phyloP scores from a whole-genome alignment of 2,329 filamentous ascomycete species.

The Mollisiaceae sp. region DNA sequence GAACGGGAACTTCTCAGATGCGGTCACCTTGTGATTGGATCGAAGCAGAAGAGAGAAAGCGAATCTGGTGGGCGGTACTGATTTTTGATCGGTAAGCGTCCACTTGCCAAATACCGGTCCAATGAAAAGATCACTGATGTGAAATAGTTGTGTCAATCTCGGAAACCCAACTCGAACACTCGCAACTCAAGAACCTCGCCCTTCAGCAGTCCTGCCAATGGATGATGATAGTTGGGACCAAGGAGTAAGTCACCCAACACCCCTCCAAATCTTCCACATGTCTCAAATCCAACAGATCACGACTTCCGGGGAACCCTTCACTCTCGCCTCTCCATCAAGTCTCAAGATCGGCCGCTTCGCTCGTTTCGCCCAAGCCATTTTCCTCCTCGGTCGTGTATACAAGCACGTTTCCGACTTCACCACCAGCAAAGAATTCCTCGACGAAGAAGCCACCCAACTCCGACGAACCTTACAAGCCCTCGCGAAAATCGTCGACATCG shows the following conservation, averaged over 20 bases:
- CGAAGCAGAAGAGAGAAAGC: slow-evolving; percentile 16
- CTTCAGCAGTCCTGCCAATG: slow-evolving; percentile 10
- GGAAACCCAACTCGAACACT: slow-evolving; percentile 14
- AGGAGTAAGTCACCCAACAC: background rate
- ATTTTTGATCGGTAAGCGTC: slow-evolving; percentile 16
- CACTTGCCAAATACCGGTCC: background rate
- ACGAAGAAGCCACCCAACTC: slow-evolving; percentile 18
- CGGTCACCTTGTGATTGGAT: background rate
- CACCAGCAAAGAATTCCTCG: background rate
- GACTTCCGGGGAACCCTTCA: background rate
- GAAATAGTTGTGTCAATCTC: slow-evolving; percentile 19
- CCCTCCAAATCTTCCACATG: background rate
- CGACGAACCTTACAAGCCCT: slow-evolving; percentile 17
- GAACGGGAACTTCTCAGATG: background rate
- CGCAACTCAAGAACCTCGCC: slow-evolving; percentile 12
- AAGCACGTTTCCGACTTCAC: slow-evolving; percentile 14
- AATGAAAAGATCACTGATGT: background rate
- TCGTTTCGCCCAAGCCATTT: slow-evolving; percentile 21
- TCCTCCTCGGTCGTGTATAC: slow-evolving; percentile 15
- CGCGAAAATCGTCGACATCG: slow-evolving; percentile 1
- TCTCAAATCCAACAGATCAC: background rate
- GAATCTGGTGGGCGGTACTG: slow-evolving; percentile 21
- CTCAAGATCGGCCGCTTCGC: slow-evolving; percentile 24
- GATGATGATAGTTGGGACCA: slow-evolving; percentile 19
- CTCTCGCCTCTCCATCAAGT: slow-evolving; percentile 4